phyloP scores from a whole-genome alignment of 768 basidiomycete species.

The Tricholomella constricta region DNA sequence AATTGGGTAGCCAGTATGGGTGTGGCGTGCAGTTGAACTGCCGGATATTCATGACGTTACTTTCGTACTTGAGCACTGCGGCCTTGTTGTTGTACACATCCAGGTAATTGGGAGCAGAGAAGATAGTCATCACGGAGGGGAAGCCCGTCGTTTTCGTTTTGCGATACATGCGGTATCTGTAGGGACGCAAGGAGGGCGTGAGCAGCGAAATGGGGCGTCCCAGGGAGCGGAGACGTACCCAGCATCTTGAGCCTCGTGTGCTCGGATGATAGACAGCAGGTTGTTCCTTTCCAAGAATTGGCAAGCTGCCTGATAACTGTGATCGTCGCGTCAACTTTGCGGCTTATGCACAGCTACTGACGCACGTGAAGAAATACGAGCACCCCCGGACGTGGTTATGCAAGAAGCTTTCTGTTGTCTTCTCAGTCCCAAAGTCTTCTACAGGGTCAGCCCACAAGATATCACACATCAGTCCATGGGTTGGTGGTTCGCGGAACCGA shows the following conservation, averaged over 20 bases:
- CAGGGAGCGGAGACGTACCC: conserved; percentile 54
- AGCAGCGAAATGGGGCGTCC: background rate
- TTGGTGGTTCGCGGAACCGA: conserved; percentile 98
- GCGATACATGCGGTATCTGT: conserved; percentile 96
- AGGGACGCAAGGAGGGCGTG: conserved; percentile 1
- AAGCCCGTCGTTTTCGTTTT: conserved; percentile 98
- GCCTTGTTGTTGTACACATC: conserved; percentile 99
- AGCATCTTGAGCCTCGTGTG: conserved; percentile 98
- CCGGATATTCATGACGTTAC: conserved; percentile 97
- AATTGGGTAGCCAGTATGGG: conserved; percentile 98
- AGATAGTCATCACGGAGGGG: conserved; percentile 99
- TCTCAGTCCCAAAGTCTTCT: conserved; percentile 96
- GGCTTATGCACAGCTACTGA: background rate
- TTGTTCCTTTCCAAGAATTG: conserved; percentile 98
- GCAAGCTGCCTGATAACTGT: conserved; percentile 93
- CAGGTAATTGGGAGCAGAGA: conserved; percentile 97
- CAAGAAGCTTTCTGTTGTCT: conserved; percentile 85
- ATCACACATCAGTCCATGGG: conserved; percentile 97
- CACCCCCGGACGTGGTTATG: conserved; percentile 98
- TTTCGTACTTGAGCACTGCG: conserved; percentile 98
- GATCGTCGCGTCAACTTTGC: conserved; percentile 9
- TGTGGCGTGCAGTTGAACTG: conserved; percentile 98
- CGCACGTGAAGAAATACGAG: conserved; percentile 84
- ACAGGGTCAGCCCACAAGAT: conserved; percentile 98
- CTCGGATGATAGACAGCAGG: conserved; percentile 93